These are phyloP conservation scores for Podospora pseudopauciseta DNA, from an alignment of 495 filamentous ascomycete species.

Conservation along the genomic window DNA sequence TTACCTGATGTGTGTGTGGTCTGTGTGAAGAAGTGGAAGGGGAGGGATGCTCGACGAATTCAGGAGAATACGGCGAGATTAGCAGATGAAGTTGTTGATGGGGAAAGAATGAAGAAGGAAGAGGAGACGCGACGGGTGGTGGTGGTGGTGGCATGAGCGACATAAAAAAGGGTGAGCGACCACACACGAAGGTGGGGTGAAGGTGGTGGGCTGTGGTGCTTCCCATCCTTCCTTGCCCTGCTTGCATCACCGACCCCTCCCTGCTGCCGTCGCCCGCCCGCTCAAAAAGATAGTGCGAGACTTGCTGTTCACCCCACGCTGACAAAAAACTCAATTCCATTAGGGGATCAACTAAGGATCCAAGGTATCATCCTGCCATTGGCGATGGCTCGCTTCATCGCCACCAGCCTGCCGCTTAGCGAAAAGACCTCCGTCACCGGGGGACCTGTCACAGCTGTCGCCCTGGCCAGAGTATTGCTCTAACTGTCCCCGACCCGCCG, in stretches of 20 bases:
- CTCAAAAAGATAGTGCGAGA: slow-evolving; percentile 25
- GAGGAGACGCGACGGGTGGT: background rate
- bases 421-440: slow-evolving; percentile 17
- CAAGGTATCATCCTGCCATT: slow-evolving; percentile 7
- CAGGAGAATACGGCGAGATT: slow-evolving; percentile 6
- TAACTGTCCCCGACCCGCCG: slow-evolving; percentile 9
- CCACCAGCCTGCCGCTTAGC: slow-evolving; percentile 1
- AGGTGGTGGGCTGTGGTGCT: background rate
- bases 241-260: slow-evolving; percentile 30
- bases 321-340: background rate
- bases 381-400: slow-evolving; percentile 4
- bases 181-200: slow-evolving; percentile 28
- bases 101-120: slow-evolving; percentile 18
- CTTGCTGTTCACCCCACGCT: slow-evolving; percentile 17
- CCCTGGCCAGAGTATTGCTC: background rate
- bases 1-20: slow-evolving; percentile 21
- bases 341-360: too few relatives aligned
- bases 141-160: slow-evolving; percentile 34
- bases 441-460: background rate
- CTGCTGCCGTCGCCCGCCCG: background rate
- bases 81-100: slow-evolving; percentile 9
- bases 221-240: slow-evolving; percentile 5
- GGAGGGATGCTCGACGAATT: background rate
- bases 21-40: background rate
- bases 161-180: slow-evolving; percentile 33